Base-by-base conservation (phyloP, 371 early-diverging fungal genomes). In the Mucor ambiguus region DNA sequence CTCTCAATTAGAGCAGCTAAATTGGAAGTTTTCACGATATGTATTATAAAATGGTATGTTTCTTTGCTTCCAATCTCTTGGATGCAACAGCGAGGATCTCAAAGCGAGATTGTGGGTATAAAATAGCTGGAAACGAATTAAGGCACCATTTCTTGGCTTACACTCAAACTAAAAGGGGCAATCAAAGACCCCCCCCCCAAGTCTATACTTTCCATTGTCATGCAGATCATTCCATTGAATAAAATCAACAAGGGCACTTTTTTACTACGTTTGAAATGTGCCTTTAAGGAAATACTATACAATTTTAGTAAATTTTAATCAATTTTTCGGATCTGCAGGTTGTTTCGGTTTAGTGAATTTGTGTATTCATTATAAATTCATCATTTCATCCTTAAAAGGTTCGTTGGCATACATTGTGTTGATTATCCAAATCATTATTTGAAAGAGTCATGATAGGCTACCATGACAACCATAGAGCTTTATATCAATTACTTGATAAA, bases 311-410 rank as follows among this genome's bases (percentile, higher is more conserved):
- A 48, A 24, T 48, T 48, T 48, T 48, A 48, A 48, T 48, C 48
- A 48, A 48, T 48, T 48, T 48, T 12, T 48, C 48, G 48, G 48
- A 48, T 48, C 48, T 48, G 48, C 48, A 48, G 48, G 8, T 48
- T 8, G 48, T 48, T 48, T 48, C 20, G 48, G 48, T 48, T 48
- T 48, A 48, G 48, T 24, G 24, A 24, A 48, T 22, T 48, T 48
- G 20, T 18, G 16, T 18, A 41, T 41, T 10, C 41, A 18, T 41
- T 5, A 14, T 37, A 14, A 41, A 4, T 6, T 41, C 18, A 11
- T 41, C 0, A 1, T 37, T 37, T 37, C 9, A 33, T 33, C 9
- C 33, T 33, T 37, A 2, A 4, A 4, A 37, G 11, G 2, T 14
- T 33, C 37, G 14, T 37, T 14, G 37, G 37, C 9, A 33, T 37